Percentiles rank a stretch among this genome's conserved stretches.
Evolutionary conservation across 257 asterid species (phyloP).

Genomic region (Knoxia roxburghii): DNA sequence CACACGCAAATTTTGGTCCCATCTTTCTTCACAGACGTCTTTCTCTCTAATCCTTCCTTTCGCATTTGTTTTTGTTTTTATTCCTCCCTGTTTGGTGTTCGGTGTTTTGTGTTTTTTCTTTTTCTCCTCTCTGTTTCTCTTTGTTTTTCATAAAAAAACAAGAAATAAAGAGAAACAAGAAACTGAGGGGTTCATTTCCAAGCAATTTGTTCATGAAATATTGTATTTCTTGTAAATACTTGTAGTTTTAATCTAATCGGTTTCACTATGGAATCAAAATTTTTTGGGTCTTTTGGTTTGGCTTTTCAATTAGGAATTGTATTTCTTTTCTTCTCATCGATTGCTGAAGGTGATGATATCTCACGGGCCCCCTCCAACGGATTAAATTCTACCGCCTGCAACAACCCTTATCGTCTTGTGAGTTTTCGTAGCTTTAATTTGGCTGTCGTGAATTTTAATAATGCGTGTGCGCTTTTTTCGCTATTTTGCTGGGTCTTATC

Average conservation of each 20-base stretch:
- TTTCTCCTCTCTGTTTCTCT: background rate
- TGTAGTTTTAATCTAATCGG: background rate
- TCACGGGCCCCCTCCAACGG: slow-evolving; percentile 14
- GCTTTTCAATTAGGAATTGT: slow-evolving; percentile 14
- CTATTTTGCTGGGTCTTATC: background rate
- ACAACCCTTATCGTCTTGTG: slow-evolving; percentile 23
- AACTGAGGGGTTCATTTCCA: background rate
- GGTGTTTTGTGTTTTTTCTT: no score
- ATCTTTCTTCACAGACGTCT: background rate
- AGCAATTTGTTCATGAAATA: background rate
- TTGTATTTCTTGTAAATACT: background rate
- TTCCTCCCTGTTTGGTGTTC: background rate
- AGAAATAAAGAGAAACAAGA: background rate
- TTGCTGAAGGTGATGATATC: slow-evolving; percentile 13
- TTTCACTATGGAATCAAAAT: slow-evolving; percentile 16
- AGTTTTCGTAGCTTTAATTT: background rate
- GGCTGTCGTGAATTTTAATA: background rate
- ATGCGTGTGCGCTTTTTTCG: background rate
- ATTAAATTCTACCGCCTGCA: slow-evolving; percentile 22
- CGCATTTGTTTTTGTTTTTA: background rate
- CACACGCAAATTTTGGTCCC: background rate
- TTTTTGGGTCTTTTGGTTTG: slow-evolving; percentile 1
- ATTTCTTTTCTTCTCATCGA: slow-evolving; percentile 8
- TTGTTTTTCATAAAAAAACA: background rate
- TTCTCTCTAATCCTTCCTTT: background rate